Evolutionary conservation across 1,139 yeast genomes (phyloP).

Genomic region (Nakaseomyces uthaithaninus): DNA sequence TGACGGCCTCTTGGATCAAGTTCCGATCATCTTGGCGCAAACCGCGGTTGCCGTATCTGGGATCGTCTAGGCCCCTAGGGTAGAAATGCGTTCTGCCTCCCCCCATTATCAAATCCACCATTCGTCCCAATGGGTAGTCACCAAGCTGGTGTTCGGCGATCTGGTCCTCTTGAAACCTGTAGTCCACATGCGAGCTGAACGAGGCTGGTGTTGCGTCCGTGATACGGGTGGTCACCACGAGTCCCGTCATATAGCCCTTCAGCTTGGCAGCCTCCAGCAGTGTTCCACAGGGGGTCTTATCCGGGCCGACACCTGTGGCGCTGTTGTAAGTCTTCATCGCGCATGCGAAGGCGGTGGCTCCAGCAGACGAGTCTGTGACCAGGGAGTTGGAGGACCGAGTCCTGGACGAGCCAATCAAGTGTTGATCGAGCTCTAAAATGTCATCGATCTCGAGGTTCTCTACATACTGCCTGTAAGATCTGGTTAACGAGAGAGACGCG

Average conservation of each 20-base stretch:
- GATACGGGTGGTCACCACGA: conserved; percentile 78
- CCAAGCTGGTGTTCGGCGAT: conserved; percentile 85
- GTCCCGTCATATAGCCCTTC: conserved; percentile 68
- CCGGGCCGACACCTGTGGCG: conserved; percentile 68
- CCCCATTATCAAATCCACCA: conserved; percentile 76
- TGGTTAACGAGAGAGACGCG: conserved; percentile 64
- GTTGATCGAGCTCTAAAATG: conserved; percentile 51
- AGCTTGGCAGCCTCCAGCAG: conserved; percentile 74
- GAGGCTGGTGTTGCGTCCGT: conserved; percentile 90
- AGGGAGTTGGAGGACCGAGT: conserved; percentile 65
- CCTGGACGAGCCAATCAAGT: conserved; percentile 67
- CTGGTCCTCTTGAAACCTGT: conserved; percentile 66
- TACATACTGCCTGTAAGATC: conserved; percentile 56
- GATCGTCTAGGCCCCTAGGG: conserved; percentile 33
- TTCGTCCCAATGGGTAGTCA: conserved; percentile 62
- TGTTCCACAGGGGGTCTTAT: conserved; percentile 65
- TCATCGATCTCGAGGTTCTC: conserved; percentile 46
- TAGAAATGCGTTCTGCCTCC: conserved; percentile 81
- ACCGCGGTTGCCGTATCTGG: conserved; percentile 40
- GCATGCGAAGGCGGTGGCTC: conserved; percentile 85
- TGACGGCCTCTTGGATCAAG: conserved; percentile 50
- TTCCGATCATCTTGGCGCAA: conserved; percentile 61
- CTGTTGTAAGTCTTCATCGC: conserved; percentile 74
- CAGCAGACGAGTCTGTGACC: conserved; percentile 88
- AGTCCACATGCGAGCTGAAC: conserved; percentile 67